A percentile compares a stretch with the other conserved stretches of the same genome.
These are phyloP conservation scores for Pleurotus tuber-regium DNA, from an alignment of 768 basidiomycete genomes.

Conservation along the genomic window DNA sequence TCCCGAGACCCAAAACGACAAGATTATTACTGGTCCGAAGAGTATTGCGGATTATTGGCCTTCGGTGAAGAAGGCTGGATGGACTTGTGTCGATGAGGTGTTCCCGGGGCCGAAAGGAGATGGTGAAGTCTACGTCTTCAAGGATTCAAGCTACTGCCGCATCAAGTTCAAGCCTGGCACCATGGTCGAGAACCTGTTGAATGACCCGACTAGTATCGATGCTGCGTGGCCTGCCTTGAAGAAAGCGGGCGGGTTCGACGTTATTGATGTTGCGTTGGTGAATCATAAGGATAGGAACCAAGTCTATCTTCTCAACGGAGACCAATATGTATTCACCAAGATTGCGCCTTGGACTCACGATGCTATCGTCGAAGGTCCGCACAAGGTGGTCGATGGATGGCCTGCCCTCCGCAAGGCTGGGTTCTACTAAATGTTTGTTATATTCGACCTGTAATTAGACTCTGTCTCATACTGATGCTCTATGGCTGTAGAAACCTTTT, in stretches of 20 bases:
- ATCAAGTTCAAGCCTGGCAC: not conserved
- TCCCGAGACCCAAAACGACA: no score
- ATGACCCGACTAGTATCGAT: not conserved
- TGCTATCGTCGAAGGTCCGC: conserved; percentile 2
- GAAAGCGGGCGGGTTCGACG: conserved; percentile 1
- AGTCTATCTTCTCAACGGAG: conserved; percentile 6
- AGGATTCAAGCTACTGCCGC: conserved; percentile 1
- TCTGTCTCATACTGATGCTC: no score
- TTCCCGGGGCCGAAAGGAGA: no score
- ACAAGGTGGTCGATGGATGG: not conserved
- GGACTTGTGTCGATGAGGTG: no score
- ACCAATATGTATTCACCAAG: not conserved
- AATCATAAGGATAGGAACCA: conserved; percentile 1
- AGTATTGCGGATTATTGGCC: no score
- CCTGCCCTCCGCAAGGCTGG: conserved; percentile 3
- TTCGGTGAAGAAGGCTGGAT: no score
- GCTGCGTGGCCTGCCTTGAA: conserved; percentile 5
- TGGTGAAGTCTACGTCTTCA: conserved; percentile 10
- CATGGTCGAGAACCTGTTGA: not conserved
- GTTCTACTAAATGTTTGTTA: conserved; percentile 3
- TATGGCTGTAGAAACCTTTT: no score
- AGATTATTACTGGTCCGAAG: no score
- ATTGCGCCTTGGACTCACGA: not conserved
- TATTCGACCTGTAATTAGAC: no score
- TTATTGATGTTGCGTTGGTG: not conserved